Evolutionary conservation across 2,329 filamentous ascomycete genomes (phyloP), one percentile per base, ranked within the genome.

Genomic region (Hymenoscyphus repandus): DNA sequence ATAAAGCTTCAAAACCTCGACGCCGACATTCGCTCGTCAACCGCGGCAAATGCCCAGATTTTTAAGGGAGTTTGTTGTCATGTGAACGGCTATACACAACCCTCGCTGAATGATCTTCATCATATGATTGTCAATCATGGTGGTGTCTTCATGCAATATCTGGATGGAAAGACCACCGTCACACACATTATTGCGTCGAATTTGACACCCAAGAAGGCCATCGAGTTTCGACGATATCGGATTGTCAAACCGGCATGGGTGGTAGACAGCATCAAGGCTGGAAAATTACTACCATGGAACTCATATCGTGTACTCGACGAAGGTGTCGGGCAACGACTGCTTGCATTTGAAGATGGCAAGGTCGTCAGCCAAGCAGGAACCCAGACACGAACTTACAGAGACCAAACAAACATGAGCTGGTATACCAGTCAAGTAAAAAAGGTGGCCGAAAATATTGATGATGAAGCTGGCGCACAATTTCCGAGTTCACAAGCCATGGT

Each of bases 161-260:
- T 99, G 10, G 91, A 96, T 68, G 87, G 85, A 34, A 99, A 99
- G 72, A 97, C 92, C 1, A 86, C 87, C 66, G 92, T 90, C 0
- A 99, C 95, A 1, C 92, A 99, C 66, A 96, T 99, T 59, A 90
- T 99, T 61, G 91, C 92, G 3, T 92, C 90, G 47, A 86, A 82
- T 47, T 73, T 99, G 18, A 93, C 93, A 0, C 91, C 90, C 0
- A 97, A 96, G 72, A 99, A 99, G 69, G 83, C 83, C 27, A 81
- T 92, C 48, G 93, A 99, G 58, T 96, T 95, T 64, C 79, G 76
- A 48, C 83, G 81, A 57, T 96, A 97, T 68, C 83, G 92, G 41
- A 88, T 99, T 34, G 93, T 96, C 45, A 96, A 93, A 68, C 93
- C 93, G 1, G 84, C 89, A 17, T 99, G 93, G 93, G 80, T 99